These are phyloP conservation scores for Xylogone sp. DNA, from an alignment of 2,329 filamentous ascomycete genomes.

Conservation along the genomic window DNA sequence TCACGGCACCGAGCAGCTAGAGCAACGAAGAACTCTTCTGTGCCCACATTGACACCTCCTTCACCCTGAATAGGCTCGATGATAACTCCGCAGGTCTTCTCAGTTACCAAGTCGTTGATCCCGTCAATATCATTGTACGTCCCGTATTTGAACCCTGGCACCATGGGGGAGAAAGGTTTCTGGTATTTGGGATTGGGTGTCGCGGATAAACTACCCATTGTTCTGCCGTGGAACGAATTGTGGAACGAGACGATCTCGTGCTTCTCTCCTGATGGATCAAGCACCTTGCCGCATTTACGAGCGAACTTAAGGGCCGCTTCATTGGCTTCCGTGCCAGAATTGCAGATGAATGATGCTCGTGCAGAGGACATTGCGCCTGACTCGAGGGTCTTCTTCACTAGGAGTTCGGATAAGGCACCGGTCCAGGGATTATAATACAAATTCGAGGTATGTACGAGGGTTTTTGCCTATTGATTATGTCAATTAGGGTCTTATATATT, in stretches of 20 bases:
- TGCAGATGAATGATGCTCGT: conserved; percentile 83
- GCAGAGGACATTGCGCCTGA: conserved; percentile 81
- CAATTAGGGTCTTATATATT: too few relatives aligned
- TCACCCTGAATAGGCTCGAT: conserved; percentile 97
- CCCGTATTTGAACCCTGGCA: conserved; percentile 87
- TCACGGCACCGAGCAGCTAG: conserved; percentile 82
- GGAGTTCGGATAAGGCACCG: conserved; percentile 77
- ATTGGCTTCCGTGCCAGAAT: conserved; percentile 95
- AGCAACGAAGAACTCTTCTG: conserved; percentile 75
- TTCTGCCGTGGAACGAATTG: conserved; percentile 91
- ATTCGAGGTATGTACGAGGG: conserved; percentile 88
- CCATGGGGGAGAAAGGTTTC: conserved; percentile 89
- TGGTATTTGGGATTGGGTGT: conserved; percentile 99
- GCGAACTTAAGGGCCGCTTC: conserved; percentile 98
- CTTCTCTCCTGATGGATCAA: conserved; percentile 70
- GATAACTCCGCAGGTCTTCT: conserved; percentile 88
- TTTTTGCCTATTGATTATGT: conserved; percentile 50
- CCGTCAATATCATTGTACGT: conserved; percentile 76
- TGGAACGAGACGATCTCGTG: conserved; percentile 86
- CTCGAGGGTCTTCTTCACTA: conserved; percentile 76
- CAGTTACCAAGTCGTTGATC: conserved; percentile 71
- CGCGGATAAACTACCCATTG: conserved; percentile 91
- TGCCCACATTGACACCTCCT: conserved; percentile 83
- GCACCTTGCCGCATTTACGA: conserved; percentile 78
- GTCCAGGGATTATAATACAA: conserved; percentile 98